Base-by-base conservation (phyloP, 139 green algal genomes). In the Cymbomonas tetramitiformis region DNA sequence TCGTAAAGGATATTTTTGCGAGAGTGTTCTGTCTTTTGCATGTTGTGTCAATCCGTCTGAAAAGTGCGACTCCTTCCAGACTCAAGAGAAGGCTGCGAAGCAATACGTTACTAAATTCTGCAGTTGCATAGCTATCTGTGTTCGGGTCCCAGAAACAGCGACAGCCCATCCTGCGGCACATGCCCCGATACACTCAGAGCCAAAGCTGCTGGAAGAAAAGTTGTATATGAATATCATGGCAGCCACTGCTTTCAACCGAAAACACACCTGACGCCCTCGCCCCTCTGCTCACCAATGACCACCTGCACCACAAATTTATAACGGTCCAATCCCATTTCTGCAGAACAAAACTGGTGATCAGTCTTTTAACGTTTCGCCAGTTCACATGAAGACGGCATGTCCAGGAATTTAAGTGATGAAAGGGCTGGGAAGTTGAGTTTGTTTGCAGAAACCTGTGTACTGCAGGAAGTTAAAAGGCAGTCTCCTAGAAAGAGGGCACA, bases 271-370 rank as follows among this genome's bases (percentile, higher is more conserved):
- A 84, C 67, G 25, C 77, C 82, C 55, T 90, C 76, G 0, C 82
- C 82, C 15, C 75, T 55, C 41, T 87, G 78, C 65, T 90, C 82
- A 0, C 74, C 82, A 41, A 90, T 82, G 29, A 86, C 73, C 0
- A 88, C 78, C 49, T 90, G 82, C 2, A 86, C 78, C 24, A 81
- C 80, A 57, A 74, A 86, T 51, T 90, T 90, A 62, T 88, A 90
- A 0, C 80, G 61, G 1, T 70, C 62, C 56, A 64, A 47, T 12
- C 54, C 58, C 5, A 61, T 34, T 38, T 54, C 24, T n/a, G n/a
- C n/a, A n/a, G n/a, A n/a, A n/a, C n/a, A n/a, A n/a, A n/a, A n/a
- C n/a, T n/a, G n/a, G n/a, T n/a, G n/a, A n/a, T n/a, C n/a, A n/a
- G n/a, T n/a, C n/a, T n/a, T n/a, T n/a, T n/a, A n/a, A n/a, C n/a